Conservation (phyloP, 176 grass and related monocot genomes). For the Hordeum marinum region DNA sequence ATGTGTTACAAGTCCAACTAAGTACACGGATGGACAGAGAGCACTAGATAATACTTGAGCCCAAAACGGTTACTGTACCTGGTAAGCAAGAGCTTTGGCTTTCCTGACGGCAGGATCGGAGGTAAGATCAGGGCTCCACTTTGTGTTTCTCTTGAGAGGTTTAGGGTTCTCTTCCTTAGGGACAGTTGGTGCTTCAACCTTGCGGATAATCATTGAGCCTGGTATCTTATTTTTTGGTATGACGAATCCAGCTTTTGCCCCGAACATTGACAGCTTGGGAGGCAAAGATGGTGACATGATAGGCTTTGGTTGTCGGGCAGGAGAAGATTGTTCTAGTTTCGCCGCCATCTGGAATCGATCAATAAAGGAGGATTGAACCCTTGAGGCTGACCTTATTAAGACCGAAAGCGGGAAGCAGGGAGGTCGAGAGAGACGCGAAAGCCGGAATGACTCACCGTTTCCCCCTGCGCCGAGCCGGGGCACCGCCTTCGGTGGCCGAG, state of each 20-base stretch:
- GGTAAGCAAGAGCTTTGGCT: conserved; percentile 67
- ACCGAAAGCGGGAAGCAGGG: neutral
- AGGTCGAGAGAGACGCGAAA: neutral
- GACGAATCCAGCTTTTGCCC: conserved; percentile 83
- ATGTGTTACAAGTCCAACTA: neutral
- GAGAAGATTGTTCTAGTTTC: neutral
- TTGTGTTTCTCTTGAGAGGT: conserved; percentile 71
- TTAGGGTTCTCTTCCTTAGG: conserved; percentile 41
- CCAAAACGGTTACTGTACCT: conserved; percentile 31
- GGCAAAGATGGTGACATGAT: neutral
- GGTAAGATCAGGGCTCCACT: conserved; percentile 61
- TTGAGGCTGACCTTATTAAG: neutral
- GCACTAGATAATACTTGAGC: neutral
- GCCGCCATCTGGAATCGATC: conserved; percentile 7
- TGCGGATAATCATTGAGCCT: conserved; percentile 64
- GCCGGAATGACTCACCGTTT: neutral
- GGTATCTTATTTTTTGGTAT: conserved; percentile 95
- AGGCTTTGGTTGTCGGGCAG: neutral
- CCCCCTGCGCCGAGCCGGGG: neutral
- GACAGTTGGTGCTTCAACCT: conserved; percentile 37
- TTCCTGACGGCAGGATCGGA: conserved; percentile 60
- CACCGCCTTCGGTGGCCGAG: neutral
- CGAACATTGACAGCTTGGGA: conserved; percentile 49
- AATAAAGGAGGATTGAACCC: neutral
- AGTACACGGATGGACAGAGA: neutral